Conservation (phyloP, 192 early-diverging fungal genomes). For the Coemansia sp. region DNA sequence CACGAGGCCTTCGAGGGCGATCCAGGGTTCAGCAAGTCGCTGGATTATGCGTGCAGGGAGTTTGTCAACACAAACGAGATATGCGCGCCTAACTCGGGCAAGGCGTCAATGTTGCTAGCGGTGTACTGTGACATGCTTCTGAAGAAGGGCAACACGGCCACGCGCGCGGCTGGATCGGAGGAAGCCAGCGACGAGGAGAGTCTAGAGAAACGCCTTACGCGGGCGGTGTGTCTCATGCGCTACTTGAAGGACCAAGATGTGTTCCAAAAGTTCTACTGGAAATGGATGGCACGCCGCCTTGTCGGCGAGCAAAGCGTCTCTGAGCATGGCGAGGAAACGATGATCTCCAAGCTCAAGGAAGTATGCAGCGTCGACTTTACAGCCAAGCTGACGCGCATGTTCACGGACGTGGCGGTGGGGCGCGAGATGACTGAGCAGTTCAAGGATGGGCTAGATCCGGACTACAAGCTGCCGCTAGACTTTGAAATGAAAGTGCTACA, state of each 20-base stretch:
- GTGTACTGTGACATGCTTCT: slow-evolving; percentile 88
- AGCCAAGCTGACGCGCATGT: slow-evolving; percentile 92
- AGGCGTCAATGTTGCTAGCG: slow-evolving; percentile 87
- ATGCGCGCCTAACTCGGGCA: slow-evolving; percentile 64
- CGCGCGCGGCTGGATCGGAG: slow-evolving; percentile 36
- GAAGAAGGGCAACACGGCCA: slow-evolving; percentile 64
- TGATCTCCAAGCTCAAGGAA: slow-evolving; percentile 91
- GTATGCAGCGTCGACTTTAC: slow-evolving; percentile 96
- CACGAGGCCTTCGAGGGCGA: slow-evolving; percentile 74
- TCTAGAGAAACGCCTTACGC: slow-evolving; percentile 53
- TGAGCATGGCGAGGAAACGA: slow-evolving; percentile 88
- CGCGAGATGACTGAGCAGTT: slow-evolving; percentile 87
- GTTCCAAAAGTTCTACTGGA: slow-evolving; percentile 96
- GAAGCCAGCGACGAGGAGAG: slow-evolving; percentile 50
- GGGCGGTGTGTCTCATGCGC: slow-evolving; percentile 87
- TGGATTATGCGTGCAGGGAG: slow-evolving; percentile 92
- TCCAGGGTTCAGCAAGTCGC: slow-evolving; percentile 81
- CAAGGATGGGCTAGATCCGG: slow-evolving; percentile 58
- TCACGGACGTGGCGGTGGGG: slow-evolving; percentile 88
- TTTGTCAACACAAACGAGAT: slow-evolving; percentile 91
- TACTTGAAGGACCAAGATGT: slow-evolving; percentile 98
- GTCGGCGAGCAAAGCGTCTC: slow-evolving; percentile 86
- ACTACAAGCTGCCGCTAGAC: slow-evolving; percentile 56
- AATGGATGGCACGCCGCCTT: slow-evolving; percentile 89
- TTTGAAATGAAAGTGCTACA: slow-evolving; percentile 86